A percentile compares a stretch with the other conserved stretches of the same genome.
Evolutionary conservation across 2,329 filamentous ascomycete genomes (phyloP).

Genomic region (Claviceps sp.): DNA sequence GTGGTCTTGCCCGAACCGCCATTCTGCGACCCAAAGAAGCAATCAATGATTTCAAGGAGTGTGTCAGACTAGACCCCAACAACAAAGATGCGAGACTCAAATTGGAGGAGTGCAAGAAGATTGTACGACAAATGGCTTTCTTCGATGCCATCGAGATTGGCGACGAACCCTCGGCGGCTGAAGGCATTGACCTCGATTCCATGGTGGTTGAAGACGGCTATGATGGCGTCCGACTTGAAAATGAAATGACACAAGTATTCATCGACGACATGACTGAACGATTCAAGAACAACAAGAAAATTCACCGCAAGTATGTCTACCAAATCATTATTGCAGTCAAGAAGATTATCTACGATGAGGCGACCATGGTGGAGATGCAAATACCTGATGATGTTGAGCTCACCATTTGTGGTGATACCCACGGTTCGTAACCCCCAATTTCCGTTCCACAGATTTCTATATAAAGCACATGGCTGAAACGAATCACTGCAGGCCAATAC

Average conservation of each 20-base stretch:
- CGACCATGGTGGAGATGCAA: constrained; percentile 92
- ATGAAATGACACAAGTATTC: constrained; percentile 90
- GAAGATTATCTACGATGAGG: constrained; percentile 80
- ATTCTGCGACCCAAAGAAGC: constrained; percentile 83
- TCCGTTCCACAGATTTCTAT: neutral
- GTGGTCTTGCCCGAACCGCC: constrained; percentile 81
- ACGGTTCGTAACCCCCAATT: constrained; percentile 45
- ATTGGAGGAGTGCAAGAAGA: constrained; percentile 84
- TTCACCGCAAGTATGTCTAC: constrained; percentile 94
- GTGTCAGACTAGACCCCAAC: constrained; percentile 70
- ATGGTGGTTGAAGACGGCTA: constrained; percentile 76
- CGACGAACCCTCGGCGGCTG: constrained; percentile 83
- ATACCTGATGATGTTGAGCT: constrained; percentile 65
- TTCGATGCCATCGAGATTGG: constrained; percentile 88
- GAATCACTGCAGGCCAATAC: constrained; percentile 60
- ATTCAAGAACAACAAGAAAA: constrained; percentile 91
- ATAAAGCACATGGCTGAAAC: neutral
- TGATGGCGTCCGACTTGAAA: constrained; percentile 65
- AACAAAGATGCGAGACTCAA: constrained; percentile 90
- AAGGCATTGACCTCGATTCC: constrained; percentile 75
- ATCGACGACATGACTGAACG: constrained; percentile 94
- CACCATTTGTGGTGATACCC: constrained; percentile 94
- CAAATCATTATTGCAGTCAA: constrained; percentile 87
- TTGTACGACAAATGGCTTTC: constrained; percentile 85
- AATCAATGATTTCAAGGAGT: constrained; percentile 81